Evolutionary conservation across 208 protist genomes (phyloP), one percentile per base, ranked within the genome.

Genomic region (Leishmania mexicana): DNA sequence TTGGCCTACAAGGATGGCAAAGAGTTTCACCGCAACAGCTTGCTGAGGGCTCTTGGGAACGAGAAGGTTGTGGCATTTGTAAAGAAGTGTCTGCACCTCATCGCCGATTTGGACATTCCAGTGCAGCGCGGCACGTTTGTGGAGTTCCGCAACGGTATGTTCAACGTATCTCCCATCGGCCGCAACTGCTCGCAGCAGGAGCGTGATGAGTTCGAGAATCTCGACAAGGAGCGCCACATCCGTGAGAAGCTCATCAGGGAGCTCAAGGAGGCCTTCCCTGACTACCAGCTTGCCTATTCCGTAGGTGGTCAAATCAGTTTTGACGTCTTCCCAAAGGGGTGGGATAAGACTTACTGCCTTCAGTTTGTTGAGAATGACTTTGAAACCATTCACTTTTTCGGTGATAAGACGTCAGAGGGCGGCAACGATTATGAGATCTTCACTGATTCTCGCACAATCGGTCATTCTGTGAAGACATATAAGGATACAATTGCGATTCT

Each of bases 361-460:
- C 90, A 94, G 78, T 99, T 99, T 88, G 80, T 99, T 45, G 88
- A 97, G 78, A 94, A 99, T 57, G 95, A 98, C 19, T 99, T 98
- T 87, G 87, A 97, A n/a, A 90, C 94, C 38, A 99, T 99, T 85
- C 98, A 99, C 87, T 99, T 99, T 90, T 99, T 99, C 88, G 99
- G 99, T 58, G 99, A 99, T 88, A 99, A 99, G 93, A 99, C 99
- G 8, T 84, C 80, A 53, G 73, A 95, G 80, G 99, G 99, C 76
- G 99, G 99, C 42, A 99, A 99, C 94, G 99, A 99, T 93, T 99
- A 99, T 87, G 99, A 99, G 90, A 99, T 99, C 81, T 99, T 95
- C 87, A 82, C 65, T 2, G 86, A 99, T 87, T 78, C 87, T 40
- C 84, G 91, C 65, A 97, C 96, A 8, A 93, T 98, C 53, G 98